Base-by-base conservation (phyloP, 2,329 filamentous ascomycete genomes). In the Fusarium pininemorale region DNA sequence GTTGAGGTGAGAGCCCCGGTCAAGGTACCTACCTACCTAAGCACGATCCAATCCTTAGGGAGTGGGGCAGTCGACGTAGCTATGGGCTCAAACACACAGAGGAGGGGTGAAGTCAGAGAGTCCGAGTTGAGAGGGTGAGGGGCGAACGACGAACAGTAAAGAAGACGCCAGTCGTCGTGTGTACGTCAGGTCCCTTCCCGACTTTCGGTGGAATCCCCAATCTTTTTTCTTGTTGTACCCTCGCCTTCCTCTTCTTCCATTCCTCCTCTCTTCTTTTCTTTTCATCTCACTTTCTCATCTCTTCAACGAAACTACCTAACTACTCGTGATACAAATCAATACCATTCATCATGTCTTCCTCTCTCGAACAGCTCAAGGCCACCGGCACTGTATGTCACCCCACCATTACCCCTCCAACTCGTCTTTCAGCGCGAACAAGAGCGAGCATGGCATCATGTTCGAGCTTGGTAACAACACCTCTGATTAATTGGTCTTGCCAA, bases 341-440 rank as follows among this genome's bases (percentile, higher is more conserved):
- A 67, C 30, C 50, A 67, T 63, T 56, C 74, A 82, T 59, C 77
- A 98, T 98, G 95, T 86, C 94, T 85, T 92, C 87, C 85, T 94
- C 95, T 85, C 93, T 99, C 81, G 96, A 98, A 81, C 95, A 98
- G 88, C 91, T 99, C 85, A 99, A 99, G 90, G 92, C 94, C 88
- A 86, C 93, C 83, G 96, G 96, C 92, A 99, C 96, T 82, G 95
- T 97, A 90, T 86, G 94, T 93, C 69, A 75, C 75, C 73, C 79
- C 77, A 64, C 72, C 72, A 75, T 65, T 76, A 76, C 80, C 81
- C 81, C 80, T 80, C 80, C 80, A 80, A 73, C 62, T 63, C 54
- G 60, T 67, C 42, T 50, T 60, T 63, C 63, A 73, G 65, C 59
- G 69, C 66, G 65, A 68, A 50, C 63, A 57, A 55, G 26, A 63